phyloP scores from a whole-genome alignment of 495 filamentous ascomycete species.

The Daldinia loculata region DNA sequence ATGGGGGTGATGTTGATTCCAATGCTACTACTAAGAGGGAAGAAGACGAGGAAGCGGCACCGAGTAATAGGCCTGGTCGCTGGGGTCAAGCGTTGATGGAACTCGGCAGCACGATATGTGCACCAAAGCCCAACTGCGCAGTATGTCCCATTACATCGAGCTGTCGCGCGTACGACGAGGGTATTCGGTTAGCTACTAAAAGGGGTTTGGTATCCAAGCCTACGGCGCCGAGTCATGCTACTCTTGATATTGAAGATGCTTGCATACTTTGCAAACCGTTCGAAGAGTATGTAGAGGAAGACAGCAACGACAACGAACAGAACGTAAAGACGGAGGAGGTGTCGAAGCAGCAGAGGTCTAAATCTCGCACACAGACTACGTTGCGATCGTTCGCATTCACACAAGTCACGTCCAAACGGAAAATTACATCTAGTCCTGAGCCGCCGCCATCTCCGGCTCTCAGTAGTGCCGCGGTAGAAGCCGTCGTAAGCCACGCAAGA shows the following conservation, averaged over 20 bases:
- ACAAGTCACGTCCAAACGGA: neutral
- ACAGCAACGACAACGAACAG: neutral
- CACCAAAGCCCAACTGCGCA: constrained; percentile 56
- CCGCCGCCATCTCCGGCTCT: constrained; percentile 8
- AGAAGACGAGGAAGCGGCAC: neutral
- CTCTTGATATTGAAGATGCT: constrained; percentile 53
- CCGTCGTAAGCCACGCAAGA: constrained; percentile 49
- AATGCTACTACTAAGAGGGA: neutral
- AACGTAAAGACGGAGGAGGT: neutral
- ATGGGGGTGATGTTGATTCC: neutral
- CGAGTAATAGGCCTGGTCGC: constrained; percentile 51
- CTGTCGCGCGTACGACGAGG: constrained; percentile 55
- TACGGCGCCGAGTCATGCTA: neutral
- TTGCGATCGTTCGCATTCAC: constrained; percentile 48
- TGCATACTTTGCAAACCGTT: constrained; percentile 52
- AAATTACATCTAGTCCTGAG: neutral
- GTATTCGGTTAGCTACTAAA: constrained; percentile 39
- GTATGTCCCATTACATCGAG: constrained; percentile 53
- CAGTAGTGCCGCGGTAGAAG: constrained; percentile 33
- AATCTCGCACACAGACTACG: constrained; percentile 28
- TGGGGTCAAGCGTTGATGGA: constrained; percentile 62
- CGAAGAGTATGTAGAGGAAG: constrained; percentile 37
- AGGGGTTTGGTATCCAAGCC: constrained; percentile 27
- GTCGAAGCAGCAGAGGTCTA: constrained; percentile 23
- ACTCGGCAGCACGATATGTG: constrained; percentile 57